These are phyloP conservation scores for Trypanosoma cruzi DNA, from an alignment of 208 protist species.

Conservation along the genomic window DNA sequence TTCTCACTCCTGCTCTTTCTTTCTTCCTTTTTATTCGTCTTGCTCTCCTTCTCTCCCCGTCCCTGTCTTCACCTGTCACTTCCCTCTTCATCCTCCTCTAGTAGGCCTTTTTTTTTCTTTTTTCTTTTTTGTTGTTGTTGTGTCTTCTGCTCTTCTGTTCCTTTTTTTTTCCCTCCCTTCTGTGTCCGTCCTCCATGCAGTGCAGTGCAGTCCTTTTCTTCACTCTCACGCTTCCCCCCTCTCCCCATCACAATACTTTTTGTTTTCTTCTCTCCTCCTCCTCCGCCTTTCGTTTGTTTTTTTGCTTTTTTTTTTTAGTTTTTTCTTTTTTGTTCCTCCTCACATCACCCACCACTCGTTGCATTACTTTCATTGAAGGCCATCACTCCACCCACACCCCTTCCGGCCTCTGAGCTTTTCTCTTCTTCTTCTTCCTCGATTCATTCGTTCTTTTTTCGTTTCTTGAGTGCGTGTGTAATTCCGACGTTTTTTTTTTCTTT, in stretches of 20 bases:
- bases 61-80: not conserved
- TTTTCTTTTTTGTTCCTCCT: not conserved
- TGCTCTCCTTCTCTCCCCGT: not conserved
- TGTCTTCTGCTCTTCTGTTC: not conserved
- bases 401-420: too few species aligned
- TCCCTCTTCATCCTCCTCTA: not conserved
- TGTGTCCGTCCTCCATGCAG: not conserved
- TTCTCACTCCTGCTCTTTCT: not conserved
- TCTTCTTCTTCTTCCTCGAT: too few species aligned
- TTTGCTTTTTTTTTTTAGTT: not conserved
- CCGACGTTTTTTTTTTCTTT: too few species aligned
- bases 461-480: too few species aligned
- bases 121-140: conserved; percentile 6
- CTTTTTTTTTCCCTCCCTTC: not conserved
- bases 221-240: not conserved
- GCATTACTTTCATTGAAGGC: too few species aligned
- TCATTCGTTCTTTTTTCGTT: too few species aligned
- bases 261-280: not conserved
- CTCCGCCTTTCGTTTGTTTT: too few species aligned
- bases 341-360: too few species aligned
- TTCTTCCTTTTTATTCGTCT: not conserved
- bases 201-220: not conserved
- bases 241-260: not conserved
- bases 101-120: not conserved
- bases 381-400: too few species aligned